Base-by-base conservation (phyloP, 116 monocot species). In the Thalassia testudinum region DNA sequence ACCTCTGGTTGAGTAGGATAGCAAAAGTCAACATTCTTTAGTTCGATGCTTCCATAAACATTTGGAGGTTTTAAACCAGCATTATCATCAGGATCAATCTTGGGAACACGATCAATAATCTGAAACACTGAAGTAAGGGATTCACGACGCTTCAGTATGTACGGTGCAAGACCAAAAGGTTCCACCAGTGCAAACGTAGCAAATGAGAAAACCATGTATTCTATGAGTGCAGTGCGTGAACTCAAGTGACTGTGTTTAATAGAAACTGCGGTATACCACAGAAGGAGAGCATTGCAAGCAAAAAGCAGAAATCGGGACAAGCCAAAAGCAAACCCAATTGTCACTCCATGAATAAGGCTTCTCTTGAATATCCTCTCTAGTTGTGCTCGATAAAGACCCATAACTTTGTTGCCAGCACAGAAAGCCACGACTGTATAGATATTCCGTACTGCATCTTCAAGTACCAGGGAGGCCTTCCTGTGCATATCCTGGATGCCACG, bases 401-500 rank as follows among this genome's bases (percentile, higher is more conserved):
- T 95, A 30, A 95, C 78, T 66, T 95, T 85, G 72, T 95, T 85
- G 21, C 95, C 88, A 18, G 88, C 87, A 72, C 88, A 87, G 60
- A 84, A 95, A 16, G 88, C 88, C 24, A 95, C 95, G 38, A 93
- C 88, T 12, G 93, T 93, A 43, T 93, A 93, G 30, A 93, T 93
- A 68, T 93, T 93, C 66, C 93, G 77, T 45, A 93, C 93, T 62
- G 93, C 87, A 76, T 93, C 93, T 66, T 93, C 93, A 43, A 93
- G 93, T 44, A 93, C 87, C 64, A 87, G 58, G 27, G 93, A 87
- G 28, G 87, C 93, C 47, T 87, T 93, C 63, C 84, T 67, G 62
- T 93, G 93, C 93, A 93, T 93, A 62, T 87, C 87, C 60, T 93
- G 93, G 58, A 93, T 87, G 51, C 93, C 87, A 52, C 81, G 77